Base-by-base conservation (phyloP, 441 rosid genomes). In the Gossypium aridum region DNA sequence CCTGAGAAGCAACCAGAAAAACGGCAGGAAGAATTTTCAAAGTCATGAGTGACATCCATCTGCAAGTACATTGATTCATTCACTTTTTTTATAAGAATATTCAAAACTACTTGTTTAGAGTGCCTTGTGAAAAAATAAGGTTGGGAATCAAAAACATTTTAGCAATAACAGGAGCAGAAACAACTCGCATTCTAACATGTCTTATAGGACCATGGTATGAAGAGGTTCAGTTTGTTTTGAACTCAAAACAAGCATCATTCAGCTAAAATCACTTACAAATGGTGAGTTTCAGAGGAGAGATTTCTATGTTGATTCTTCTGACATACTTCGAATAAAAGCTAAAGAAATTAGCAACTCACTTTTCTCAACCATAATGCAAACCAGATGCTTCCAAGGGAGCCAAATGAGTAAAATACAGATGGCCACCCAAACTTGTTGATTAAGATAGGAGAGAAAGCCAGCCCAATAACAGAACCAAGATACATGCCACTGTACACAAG, bases 401-500 rank as follows among this genome's bases (percentile, higher is more conserved):
- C 99, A 83, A 91, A 95, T 6, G 95, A 80, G 74, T 90, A 95
- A 86, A 92, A 92, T 63, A 95, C 99, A 64, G 99, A 92, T 56
- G 98, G 91, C 98, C 99, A 95, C 9, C 99, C 98, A 68, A 89
- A 92, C 72, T 90, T 90, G 26, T 89, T 89, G 72, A 95, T 95
- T 77, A 95, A 88, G 81, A 82, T n/a, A 25, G 99, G 98, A 71
- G 99, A 95, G 80, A 89, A 26, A 5, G 83, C 99, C 84, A 95
- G 84, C 75, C 99, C 96, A 25, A 90, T 89, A 70, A 95, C 99
- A 78, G 99, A 95, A 76, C 99, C 99, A 70, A 95, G 97, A 85
- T 95, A 92, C 99, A 95, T 95, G 84, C 99, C 98, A 71, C 99
- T 92, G 65, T 92, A 95, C 69, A 95, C 99, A 2, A 92, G 81